phyloP scores from a whole-genome alignment of 345 rosid species.

The Ceriops tagal region DNA sequence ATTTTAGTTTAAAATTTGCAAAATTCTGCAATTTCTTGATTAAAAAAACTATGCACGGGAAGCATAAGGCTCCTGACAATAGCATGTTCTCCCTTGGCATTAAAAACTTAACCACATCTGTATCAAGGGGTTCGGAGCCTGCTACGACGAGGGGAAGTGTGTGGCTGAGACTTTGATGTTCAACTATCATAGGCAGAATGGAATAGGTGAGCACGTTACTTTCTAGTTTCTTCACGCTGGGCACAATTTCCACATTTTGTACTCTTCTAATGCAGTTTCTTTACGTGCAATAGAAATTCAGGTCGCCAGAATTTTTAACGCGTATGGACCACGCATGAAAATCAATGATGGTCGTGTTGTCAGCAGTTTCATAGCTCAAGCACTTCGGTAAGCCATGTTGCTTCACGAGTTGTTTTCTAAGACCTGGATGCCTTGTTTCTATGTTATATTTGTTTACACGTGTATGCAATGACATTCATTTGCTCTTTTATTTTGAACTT shows the following conservation, averaged over 20 bases:
- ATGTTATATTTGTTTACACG: not conserved
- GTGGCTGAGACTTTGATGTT: slow-evolving; percentile 97
- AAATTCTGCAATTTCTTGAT: too few relatives aligned
- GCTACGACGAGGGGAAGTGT: slow-evolving; percentile 97
- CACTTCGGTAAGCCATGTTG: slow-evolving; percentile 59
- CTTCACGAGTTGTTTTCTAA: not conserved
- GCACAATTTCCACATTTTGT: not conserved
- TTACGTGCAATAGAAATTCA: slow-evolving; percentile 58
- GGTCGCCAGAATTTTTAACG: slow-evolving; percentile 95
- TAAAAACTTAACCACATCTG: slow-evolving; percentile 7
- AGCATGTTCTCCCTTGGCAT: not conserved
- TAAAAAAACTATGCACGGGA: too few relatives aligned
- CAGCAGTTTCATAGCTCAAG: slow-evolving; percentile 99
- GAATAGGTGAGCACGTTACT: slow-evolving; percentile 49
- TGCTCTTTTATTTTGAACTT: slow-evolving; percentile 4
- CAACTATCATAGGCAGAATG: slow-evolving; percentile 96
- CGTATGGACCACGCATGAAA: slow-evolving; percentile 97
- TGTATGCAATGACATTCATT: not conserved
- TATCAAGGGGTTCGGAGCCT: slow-evolving; percentile 77
- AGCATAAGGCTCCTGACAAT: too few relatives aligned
- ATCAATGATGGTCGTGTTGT: slow-evolving; percentile 99
- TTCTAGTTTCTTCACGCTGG: not conserved
- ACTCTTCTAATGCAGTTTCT: slow-evolving; percentile 5
- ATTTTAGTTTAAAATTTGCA: not conserved
- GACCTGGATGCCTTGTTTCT: not conserved